These are phyloP conservation scores for Pseudovirgaria hyperparasitica DNA, from an alignment of 2,329 filamentous ascomycete genomes.

Conservation along the genomic window DNA sequence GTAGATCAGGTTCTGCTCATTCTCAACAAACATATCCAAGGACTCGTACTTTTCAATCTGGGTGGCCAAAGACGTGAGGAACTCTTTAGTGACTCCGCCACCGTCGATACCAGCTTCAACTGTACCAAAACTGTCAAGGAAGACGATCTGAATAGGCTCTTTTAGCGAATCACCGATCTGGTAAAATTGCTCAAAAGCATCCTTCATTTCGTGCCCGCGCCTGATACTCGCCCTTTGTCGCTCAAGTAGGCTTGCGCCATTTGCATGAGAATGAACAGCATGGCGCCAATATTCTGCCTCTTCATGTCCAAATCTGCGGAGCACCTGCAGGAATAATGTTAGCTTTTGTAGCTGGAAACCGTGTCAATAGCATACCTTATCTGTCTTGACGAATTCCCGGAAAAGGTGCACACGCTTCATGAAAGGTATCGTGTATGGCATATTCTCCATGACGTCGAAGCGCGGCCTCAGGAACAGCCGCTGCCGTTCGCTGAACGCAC, in stretches of 20 bases:
- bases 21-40: conserved; percentile 63
- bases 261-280: too few relatives aligned
- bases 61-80: conserved; percentile 74
- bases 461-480: conserved; percentile 72
- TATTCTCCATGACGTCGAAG: conserved; percentile 82
- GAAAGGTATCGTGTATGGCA: conserved; percentile 95
- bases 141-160: conserved; percentile 92
- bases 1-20: conserved; percentile 75
- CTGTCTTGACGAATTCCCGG: conserved; percentile 75
- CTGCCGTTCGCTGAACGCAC: conserved; percentile 55
- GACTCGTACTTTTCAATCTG: conserved; percentile 58
- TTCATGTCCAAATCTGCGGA: conserved; percentile 52
- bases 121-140: conserved; percentile 79
- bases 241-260: too few relatives aligned
- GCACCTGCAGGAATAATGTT: conserved; percentile 27
- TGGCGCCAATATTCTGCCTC: conserved; percentile 64
- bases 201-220: conserved; percentile 67
- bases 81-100: conserved; percentile 94
- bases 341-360: conserved; percentile 1
- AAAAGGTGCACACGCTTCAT: conserved; percentile 85
- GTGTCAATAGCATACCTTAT: conserved; percentile 40
- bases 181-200: conserved; percentile 78
- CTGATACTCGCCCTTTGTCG: conserved; percentile 65
- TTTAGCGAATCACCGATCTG: conserved; percentile 70
- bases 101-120: conserved; percentile 91